Evolutionary conservation across 805 yeast genomes (phyloP).

Genomic region (Candida michaelii): DNA sequence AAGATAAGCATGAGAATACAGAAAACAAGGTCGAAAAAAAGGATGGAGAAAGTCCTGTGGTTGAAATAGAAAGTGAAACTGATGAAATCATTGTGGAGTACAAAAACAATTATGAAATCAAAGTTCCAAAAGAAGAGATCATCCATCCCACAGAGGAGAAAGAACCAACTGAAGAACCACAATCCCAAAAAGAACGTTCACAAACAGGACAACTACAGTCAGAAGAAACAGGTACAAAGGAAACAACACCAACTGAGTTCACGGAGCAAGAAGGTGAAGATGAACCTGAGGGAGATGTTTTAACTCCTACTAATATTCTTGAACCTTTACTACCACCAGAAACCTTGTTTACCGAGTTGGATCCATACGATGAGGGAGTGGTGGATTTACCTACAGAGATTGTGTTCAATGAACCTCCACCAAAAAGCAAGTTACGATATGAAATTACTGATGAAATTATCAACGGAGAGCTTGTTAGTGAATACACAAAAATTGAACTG

Average conservation of each 20-base stretch:
- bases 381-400: slow-evolving; percentile 2
- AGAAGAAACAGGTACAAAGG: too few relatives aligned
- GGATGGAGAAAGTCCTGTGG: too few relatives aligned
- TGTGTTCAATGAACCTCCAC: not conserved
- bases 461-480: slow-evolving; percentile 4
- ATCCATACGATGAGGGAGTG: slow-evolving; percentile 1
- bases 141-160: slow-evolving; percentile 7
- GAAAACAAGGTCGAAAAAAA: too few relatives aligned
- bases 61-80: not conserved
- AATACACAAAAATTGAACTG: slow-evolving; percentile 4
- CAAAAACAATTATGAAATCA: slow-evolving; percentile 2
- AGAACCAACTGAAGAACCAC: slow-evolving; percentile 4
- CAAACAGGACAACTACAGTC: too few relatives aligned
- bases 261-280: too few relatives aligned
- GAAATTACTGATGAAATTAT: slow-evolving; percentile 6
- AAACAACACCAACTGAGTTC: too few relatives aligned
- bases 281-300: too few relatives aligned
- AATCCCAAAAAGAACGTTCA: not conserved
- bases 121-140: slow-evolving; percentile 2
- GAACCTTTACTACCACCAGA: slow-evolving; percentile 1
- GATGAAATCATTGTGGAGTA: slow-evolving; percentile 3
- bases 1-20: too few relatives aligned
- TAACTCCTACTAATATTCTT: not conserved
- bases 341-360: slow-evolving; percentile 1
- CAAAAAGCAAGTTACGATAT: slow-evolving; percentile 2